A percentile compares a stretch with the other conserved stretches of the same genome.
These are phyloP conservation scores for Cairneyella variabilis DNA, from an alignment of 495 filamentous ascomycete species.

Conservation along the genomic window DNA sequence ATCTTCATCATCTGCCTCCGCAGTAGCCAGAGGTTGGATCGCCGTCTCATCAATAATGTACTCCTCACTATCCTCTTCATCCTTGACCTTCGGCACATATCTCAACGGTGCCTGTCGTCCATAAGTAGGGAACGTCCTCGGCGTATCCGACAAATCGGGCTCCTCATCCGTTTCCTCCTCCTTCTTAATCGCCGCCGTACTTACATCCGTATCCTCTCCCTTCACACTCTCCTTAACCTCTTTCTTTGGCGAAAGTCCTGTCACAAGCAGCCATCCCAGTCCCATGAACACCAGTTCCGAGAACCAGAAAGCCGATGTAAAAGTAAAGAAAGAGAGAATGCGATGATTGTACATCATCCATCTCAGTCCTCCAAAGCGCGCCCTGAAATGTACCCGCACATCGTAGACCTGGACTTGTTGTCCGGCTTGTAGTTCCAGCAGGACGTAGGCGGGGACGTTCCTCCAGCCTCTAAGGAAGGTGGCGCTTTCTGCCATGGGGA, in stretches of 20 bases:
- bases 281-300: slow-evolving; percentile 59
- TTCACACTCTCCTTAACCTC: slow-evolving; percentile 8
- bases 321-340: slow-evolving; percentile 60
- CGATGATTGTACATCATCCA: slow-evolving; percentile 85
- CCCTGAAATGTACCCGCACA: slow-evolving; percentile 61
- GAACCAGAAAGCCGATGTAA: slow-evolving; percentile 69
- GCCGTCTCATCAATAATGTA: slow-evolving; percentile 27
- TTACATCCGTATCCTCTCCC: slow-evolving; percentile 6
- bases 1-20: slow-evolving; percentile 37
- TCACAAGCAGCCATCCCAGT: slow-evolving; percentile 54
- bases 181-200: slow-evolving; percentile 20
- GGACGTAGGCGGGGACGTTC: slow-evolving; percentile 51
- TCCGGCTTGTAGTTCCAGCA: slow-evolving; percentile 65
- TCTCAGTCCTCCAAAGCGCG: slow-evolving; percentile 69
- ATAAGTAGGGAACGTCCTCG: slow-evolving; percentile 53
- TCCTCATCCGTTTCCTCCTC: slow-evolving; percentile 30
- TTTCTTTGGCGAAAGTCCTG: slow-evolving; percentile 23
- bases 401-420: slow-evolving; percentile 71
- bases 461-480: slow-evolving; percentile 55
- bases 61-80: slow-evolving; percentile 30
- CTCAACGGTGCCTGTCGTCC: slow-evolving; percentile 45
- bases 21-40: slow-evolving; percentile 17
- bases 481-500: slow-evolving; percentile 69
- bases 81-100: slow-evolving; percentile 28
- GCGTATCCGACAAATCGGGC: slow-evolving; percentile 38